Evolutionary conservation across 2,329 filamentous ascomycete genomes (phyloP).

Genomic region (Diaporthe batatas): DNA sequence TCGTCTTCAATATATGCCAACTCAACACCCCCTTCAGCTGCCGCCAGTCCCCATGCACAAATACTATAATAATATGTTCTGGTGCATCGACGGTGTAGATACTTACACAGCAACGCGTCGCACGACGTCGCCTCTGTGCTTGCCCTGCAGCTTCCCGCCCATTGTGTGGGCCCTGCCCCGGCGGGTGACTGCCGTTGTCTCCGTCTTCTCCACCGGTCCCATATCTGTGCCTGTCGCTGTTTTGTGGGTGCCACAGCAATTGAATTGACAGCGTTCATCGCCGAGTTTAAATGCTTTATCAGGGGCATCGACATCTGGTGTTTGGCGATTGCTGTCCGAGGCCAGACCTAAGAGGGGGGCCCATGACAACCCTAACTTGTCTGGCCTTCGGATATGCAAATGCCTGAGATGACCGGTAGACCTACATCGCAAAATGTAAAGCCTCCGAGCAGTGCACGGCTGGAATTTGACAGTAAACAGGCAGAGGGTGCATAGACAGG

Average conservation of each 20-base stretch:
- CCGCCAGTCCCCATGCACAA: slow-evolving; percentile 8
- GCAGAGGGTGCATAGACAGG: too few species aligned
- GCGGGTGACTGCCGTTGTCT: slow-evolving; percentile 5
- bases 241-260: not conserved
- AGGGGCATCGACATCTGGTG: not conserved
- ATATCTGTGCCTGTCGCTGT: not conserved
- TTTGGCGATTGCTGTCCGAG: too few species aligned
- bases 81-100: too few species aligned
- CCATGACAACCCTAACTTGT: too few species aligned
- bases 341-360: too few species aligned
- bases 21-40: not conserved
- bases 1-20: not conserved
- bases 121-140: slow-evolving; percentile 12
- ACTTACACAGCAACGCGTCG: not conserved
- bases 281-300: not conserved
- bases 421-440: too few species aligned
- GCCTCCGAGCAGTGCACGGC: too few species aligned
- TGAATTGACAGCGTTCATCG: not conserved
- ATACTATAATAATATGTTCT: too few species aligned
- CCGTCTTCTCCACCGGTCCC: slow-evolving; percentile 15
- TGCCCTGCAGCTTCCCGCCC: slow-evolving; percentile 10
- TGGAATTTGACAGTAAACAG: too few species aligned
- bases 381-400: too few species aligned
- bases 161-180: not conserved
- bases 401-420: too few species aligned